Evolutionary conservation across 2,329 filamentous ascomycete species (phyloP).

Genomic region (Leptographium lundbergii): DNA sequence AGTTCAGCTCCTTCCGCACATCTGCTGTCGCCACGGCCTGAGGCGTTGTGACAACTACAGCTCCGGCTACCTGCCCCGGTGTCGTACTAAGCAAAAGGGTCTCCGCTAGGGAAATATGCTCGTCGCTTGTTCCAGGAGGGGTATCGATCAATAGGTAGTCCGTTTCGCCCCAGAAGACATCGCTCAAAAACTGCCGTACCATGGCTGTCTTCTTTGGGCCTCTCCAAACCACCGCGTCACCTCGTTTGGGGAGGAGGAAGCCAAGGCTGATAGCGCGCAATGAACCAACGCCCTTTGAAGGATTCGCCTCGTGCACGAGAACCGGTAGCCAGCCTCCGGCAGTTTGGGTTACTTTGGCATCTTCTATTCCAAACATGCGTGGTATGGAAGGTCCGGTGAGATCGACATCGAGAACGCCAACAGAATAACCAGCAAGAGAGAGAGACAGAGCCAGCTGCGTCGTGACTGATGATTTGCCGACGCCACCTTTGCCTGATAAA

Average conservation of each 20-base stretch:
- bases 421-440: conserved; percentile 70
- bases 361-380: conserved; percentile 82
- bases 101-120: conserved; percentile 91
- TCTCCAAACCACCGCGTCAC: conserved; percentile 92
- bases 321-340: conserved; percentile 90
- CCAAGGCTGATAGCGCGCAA: conserved; percentile 85
- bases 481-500: conserved; percentile 93
- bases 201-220: conserved; percentile 98
- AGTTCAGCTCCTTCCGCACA: conserved; percentile 89
- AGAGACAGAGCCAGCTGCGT: conserved; percentile 89
- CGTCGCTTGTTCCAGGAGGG: conserved; percentile 88
- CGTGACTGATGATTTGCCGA: conserved; percentile 96
- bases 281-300: conserved; percentile 41
- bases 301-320: conserved; percentile 55
- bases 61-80: conserved; percentile 63
- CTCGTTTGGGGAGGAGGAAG: conserved; percentile 71
- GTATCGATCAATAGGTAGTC: conserved; percentile 94
- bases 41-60: conserved; percentile 90
- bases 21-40: conserved; percentile 90
- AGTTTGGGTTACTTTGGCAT: conserved; percentile 79
- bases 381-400: conserved; percentile 94
- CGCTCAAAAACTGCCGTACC: conserved; percentile 89
- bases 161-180: conserved; percentile 77
- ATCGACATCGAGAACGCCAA: conserved; percentile 92
- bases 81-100: conserved; percentile 55